Evolutionary conservation across 345 rosid genomes (phyloP), one percentile per base, ranked within the genome.

Genomic region (Hibiscus mutabilis): DNA sequence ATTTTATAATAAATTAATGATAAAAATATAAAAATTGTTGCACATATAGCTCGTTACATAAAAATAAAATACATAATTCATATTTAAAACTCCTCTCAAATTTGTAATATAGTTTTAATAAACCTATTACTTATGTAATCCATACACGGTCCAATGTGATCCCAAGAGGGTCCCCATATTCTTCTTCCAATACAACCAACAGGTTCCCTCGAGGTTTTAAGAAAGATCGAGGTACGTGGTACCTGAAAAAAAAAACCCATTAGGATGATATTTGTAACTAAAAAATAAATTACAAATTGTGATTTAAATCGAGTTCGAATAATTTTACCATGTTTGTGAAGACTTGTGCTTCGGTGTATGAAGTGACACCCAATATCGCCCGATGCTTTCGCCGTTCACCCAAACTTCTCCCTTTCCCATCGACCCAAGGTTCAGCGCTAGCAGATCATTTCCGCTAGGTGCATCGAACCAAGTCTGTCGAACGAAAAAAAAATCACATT

Each of bases 361-460:
- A 63, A 83, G 73, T 27, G 91, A 89, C 61, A 82, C 78, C 93
- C 91, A 86, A 69, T 81, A 85, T 49, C 94, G 81, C 61, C 89
- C 89, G 27, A 89, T 87, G 74, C 89, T 84, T 59, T 78, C 76
- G 29, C 91, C 87, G 11, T 89, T 86, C 44, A 89, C 81, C 91
- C 89, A 89, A 68, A 76, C 88, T 79, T 89, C 87, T 4, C 91
- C 91, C 76, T 89, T 87, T 67, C 91, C 88, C 91, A 89, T 85
- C 55, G 89, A 81, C 18, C 73, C 73, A 46, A 85, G 84, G 82
- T 89, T 81, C 68, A 89, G 31, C 35, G 84, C 87, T 11, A 85
- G 56, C 22, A 89, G 87, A 70, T 79, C 91, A 57, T 76, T 66
- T 55, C 85, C 84, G 64, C 68, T 31, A 8, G 91, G 89, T 21